Evolutionary conservation across 2,329 filamentous ascomycete genomes (phyloP).

Genomic region (Blastomyces gilchristii): DNA sequence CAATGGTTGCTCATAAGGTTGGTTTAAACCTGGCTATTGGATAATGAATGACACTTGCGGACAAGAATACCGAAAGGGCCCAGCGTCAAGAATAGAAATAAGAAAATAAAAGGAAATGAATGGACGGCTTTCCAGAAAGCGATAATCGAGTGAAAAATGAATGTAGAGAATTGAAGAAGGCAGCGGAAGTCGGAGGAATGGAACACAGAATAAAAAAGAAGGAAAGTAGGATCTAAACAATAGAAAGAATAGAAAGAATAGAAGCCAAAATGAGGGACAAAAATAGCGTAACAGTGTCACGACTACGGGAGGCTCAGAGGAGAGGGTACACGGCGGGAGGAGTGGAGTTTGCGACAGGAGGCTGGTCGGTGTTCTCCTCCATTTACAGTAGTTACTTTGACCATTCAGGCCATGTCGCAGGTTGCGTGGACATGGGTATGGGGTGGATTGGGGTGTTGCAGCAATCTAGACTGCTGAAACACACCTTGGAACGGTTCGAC

Average conservation of each 20-base stretch:
- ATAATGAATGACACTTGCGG: neutral
- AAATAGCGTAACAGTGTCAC: neutral
- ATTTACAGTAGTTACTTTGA: neutral
- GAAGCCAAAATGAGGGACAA: neutral
- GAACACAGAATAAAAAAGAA: constrained; percentile 9
- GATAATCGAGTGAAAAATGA: constrained; percentile 3
- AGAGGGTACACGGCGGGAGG: neutral
- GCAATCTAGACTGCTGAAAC: constrained; percentile 9
- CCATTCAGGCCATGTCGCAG: constrained; percentile 5
- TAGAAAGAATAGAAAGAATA: constrained; percentile 7
- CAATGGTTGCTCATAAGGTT: neutral
- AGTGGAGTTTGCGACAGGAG: neutral
- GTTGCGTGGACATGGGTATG: constrained; percentile 2
- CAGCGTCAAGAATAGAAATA: constrained; percentile 9
- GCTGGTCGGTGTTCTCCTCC: neutral
- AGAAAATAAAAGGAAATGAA: constrained; percentile 21
- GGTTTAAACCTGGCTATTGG: neutral
- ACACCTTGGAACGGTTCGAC: neutral
- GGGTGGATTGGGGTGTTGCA: neutral
- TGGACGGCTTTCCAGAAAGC: constrained; percentile 34
- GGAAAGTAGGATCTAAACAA: constrained; percentile 8
- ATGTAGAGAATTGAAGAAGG: constrained; percentile 1
- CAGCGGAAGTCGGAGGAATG: constrained; percentile 11
- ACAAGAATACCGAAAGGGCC: neutral
- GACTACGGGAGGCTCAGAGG: neutral